Base-by-base conservation (phyloP, 2,329 filamentous ascomycete genomes). In the Huntiella omanensis region DNA sequence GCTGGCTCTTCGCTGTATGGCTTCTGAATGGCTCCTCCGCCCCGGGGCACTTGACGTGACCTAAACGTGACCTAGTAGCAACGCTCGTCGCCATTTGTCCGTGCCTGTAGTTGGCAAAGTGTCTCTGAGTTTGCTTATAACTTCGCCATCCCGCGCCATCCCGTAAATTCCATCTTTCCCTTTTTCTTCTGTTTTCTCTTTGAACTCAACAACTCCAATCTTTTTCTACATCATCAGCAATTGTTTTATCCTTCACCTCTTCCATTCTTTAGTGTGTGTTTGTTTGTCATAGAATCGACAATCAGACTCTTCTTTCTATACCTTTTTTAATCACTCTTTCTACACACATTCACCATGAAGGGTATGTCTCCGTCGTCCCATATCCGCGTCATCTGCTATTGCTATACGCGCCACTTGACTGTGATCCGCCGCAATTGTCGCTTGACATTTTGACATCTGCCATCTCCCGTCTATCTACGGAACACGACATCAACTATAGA, bases 291-390 rank as follows among this genome's bases (percentile, higher is more conserved):
- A 32, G 17, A 36, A 41, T 37, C 47, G 48, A 38, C 17, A 45
- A 32, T 33, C 42, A 33, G 32, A 33, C 44, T 17, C 41, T 49
- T 40, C 32, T 43, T 37, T 28, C 22, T 16, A 28, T 42, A 47
- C 45, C 35, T 28, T 50, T 50, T 46, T 44, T 47, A 44, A 47
- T 47, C 40, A 11, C 22, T 48, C 16, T 32, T 43, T 45, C 32
- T 19, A 33, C 43, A 32, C 41, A 49, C 54, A 51, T 54, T 54
- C 56, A 62, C 49, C 50, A 62, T 62, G 60, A 62, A 62, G 55
- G 60, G 60, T 62, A 55, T 15, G 39, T 40, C 33, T 13, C 16
- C 10, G 13, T 13, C 36, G 10, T 33, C 32, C 13, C 34, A 11
- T n/a, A 32, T 32, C 15, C 38, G 16, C 47, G 32, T 4, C 32